These are phyloP conservation scores for Potentilla sterilis DNA, from an alignment of 306 rosid genomes.

Conservation along the genomic window DNA sequence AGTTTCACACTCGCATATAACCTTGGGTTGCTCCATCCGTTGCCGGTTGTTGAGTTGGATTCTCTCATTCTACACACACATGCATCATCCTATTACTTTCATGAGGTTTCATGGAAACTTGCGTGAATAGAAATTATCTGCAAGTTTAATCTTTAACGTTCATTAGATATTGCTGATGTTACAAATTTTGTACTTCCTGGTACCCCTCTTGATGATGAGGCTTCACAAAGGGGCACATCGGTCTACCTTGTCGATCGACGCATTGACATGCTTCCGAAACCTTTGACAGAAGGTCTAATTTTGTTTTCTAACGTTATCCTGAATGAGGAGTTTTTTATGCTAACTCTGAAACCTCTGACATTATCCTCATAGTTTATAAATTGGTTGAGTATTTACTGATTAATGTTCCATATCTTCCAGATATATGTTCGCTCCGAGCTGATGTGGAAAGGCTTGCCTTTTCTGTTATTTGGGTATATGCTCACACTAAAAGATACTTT, in stretches of 20 bases:
- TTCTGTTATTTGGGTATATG: constrained; percentile 89
- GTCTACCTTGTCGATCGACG: constrained; percentile 95
- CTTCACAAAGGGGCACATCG: constrained; percentile 96
- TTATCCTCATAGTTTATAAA: neutral
- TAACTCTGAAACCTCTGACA: too few relatives aligned
- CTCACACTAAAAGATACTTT: neutral
- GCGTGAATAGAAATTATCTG: neutral
- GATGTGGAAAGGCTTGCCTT: constrained; percentile 98
- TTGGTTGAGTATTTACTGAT: constrained; percentile 12
- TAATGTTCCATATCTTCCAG: constrained; percentile 44
- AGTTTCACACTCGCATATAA: too few relatives aligned
- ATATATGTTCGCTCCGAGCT: constrained; percentile 94
- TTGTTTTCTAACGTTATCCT: constrained; percentile 2
- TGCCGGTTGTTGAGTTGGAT: neutral
- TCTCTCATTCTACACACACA: neutral
- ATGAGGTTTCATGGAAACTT: neutral
- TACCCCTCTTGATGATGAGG: constrained; percentile 88
- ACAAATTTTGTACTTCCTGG: constrained; percentile 90
- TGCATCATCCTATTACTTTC: neutral
- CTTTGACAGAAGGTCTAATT: constrained; percentile 80
- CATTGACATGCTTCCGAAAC: constrained; percentile 98
- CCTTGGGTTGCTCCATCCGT: neutral
- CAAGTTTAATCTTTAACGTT: constrained; percentile 47
- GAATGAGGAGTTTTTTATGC: neutral
- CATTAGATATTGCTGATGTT: constrained; percentile 93